Evolutionary conservation across 2,329 filamentous ascomycete genomes (phyloP), one percentile per base, ranked within the genome.

Genomic region (Tolypocladium ovalisporum): DNA sequence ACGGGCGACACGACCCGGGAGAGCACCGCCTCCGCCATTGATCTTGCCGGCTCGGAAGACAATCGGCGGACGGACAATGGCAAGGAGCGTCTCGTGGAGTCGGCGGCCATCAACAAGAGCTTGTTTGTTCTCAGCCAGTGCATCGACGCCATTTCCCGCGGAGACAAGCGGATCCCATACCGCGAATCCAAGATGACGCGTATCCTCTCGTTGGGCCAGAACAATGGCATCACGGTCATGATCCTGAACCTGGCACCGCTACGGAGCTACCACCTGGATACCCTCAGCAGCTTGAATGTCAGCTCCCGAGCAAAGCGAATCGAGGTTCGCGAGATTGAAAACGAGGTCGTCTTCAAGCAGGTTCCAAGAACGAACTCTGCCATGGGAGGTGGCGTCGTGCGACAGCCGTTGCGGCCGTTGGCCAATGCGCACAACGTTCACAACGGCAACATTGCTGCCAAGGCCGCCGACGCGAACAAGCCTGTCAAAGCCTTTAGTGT

Each of bases 121-220:
- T 79, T 97, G 8, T 97, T 97, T 66, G 92, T 97, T 22, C 76
- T 97, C 54, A 93, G 90, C 49, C 91, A 96, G 70, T 97, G 93
- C 66, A 93, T 97, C 56, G 93, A 97, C 69, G 93, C 93, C 57
- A 97, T 97, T 68, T 89, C 88, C 1, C 77, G 83, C 29, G 83
- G 83, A 36, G 84, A 87, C 68, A 82, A 80, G 64, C 84, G 93
- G 37, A 93, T 97, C 66, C 93, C 94, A 0, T 97, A 96, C 70
- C 82, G 93, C 57, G 93, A 97, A 70, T 94, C 89, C 56, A 97
- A 97, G 77, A 97, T 97, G 93, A 97, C 94, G 1, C 83, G 93
- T 52, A 97, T 97, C 57, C 74, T 97, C 32, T 93, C 89, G 0
- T 75, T 97, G 10, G 93, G 93, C 3, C 93, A 97, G 74, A 97